Evolutionary conservation across 2,329 filamentous ascomycete species (phyloP), one percentile per base, ranked within the genome.

Genomic region (Simplicillium sp.): DNA sequence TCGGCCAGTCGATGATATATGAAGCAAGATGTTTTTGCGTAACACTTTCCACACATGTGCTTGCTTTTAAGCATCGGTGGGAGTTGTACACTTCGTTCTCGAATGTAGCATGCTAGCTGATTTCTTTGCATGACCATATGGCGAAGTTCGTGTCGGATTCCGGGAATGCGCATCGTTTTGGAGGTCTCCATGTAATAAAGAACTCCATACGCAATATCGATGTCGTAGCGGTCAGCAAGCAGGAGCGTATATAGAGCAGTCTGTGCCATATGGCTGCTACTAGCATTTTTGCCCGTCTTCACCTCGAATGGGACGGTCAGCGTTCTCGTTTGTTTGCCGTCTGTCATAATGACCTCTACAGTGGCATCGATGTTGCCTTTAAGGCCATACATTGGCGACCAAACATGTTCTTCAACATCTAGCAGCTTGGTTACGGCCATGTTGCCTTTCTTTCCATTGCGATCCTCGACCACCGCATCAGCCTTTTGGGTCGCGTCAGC

Each of bases 321-420:
- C 5, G 76, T 85, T 45, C 77, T 77, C 36, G 68, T 62, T 25
- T 75, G 70, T n/a, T 73, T 66, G 18, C 79, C 76, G 42, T 94
- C 84, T 41, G 77, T 69, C 69, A 96, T 84, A 1, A 76, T 78
- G 13, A 92, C 84, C 64, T 98, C 87, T 1, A 98, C 85, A 1
- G 92, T 97, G 20, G 92, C 92, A 63, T 98, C 92, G 44, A 98
- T 92, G 52, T 97, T 98, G 25, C 92, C 92, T 60, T 98, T 98
- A 13, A 98, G 70, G 1, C 92, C 92, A 57, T 94, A 98, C 78
- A 88, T 90, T 1, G 92, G 92, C 7, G 90, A 97, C 92, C 92
- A 98, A 20, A 98, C 81, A 56, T 97, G 92, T 60, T 98, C 92
- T 58, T 98, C 92, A 9, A 98, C 86, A 56, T 97, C 92, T 12